Conservation (phyloP, 176 grass and related monocot genomes). For the Carex littledalei region DNA sequence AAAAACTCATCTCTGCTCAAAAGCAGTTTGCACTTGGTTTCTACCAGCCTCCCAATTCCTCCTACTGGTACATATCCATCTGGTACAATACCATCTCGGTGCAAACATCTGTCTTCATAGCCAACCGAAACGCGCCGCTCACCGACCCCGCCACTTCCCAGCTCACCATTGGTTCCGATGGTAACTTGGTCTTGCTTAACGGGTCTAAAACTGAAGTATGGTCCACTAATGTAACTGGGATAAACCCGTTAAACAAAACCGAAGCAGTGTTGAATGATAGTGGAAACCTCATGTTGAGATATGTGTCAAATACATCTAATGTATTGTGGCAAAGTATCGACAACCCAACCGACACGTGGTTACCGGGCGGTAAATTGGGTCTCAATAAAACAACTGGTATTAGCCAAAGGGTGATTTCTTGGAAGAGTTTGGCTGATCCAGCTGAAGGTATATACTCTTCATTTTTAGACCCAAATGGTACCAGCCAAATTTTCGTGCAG, state of each 20-base stretch:
- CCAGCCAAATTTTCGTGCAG: slow-evolving; percentile 46
- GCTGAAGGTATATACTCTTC: slow-evolving; percentile 56
- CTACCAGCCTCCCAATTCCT: slow-evolving; percentile 35
- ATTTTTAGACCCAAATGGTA: slow-evolving; percentile 58
- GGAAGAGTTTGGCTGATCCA: slow-evolving; percentile 46
- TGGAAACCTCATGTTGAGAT: slow-evolving; percentile 57
- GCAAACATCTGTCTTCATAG: slow-evolving; percentile 46
- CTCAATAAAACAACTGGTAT: slow-evolving; percentile 51
- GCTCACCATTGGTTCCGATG: slow-evolving; percentile 40
- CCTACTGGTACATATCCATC: slow-evolving; percentile 75
- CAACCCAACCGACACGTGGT: slow-evolving; percentile 66
- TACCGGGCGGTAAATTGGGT: slow-evolving; percentile 51
- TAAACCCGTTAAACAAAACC: slow-evolving; percentile 32
- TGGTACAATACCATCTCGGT: slow-evolving; percentile 65
- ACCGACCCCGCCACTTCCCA: slow-evolving; percentile 31
- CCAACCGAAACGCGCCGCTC: slow-evolving; percentile 39
- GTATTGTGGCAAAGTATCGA: slow-evolving; percentile 79
- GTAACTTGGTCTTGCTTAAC: slow-evolving; percentile 73
- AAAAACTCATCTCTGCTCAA: slow-evolving; percentile 45
- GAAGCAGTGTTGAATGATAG: slow-evolving; percentile 39
- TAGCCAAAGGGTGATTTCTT: slow-evolving; percentile 47
- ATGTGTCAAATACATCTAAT: slow-evolving; percentile 41
- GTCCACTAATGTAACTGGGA: slow-evolving; percentile 45
- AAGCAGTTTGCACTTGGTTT: slow-evolving; percentile 62
- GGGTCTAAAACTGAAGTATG: slow-evolving; percentile 43